phyloP scores from a whole-genome alignment of 257 asterid genomes.

The Lantana camara region DNA sequence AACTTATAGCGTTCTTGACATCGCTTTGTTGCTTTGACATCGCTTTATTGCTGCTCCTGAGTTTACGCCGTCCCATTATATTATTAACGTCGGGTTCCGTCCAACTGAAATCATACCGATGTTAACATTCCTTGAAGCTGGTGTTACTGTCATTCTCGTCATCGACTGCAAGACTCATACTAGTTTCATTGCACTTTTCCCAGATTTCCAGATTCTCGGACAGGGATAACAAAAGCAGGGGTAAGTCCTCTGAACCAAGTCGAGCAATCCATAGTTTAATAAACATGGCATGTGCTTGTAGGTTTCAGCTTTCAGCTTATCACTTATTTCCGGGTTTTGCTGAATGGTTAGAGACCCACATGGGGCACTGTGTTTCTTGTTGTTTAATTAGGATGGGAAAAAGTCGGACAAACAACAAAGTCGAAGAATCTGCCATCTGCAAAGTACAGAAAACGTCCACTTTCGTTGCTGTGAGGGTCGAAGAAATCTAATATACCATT shows the following conservation, averaged over 20 bases:
- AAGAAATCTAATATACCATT: too few relatives aligned
- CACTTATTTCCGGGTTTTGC: background rate
- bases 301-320: conserved; percentile 12
- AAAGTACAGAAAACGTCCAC: background rate
- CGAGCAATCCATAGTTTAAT: background rate
- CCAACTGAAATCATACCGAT: background rate
- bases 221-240: background rate
- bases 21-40: too few relatives aligned
- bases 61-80: background rate
- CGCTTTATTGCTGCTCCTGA: too few relatives aligned
- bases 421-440: background rate
- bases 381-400: background rate
- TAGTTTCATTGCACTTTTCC: background rate
- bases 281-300: conserved; percentile 29
- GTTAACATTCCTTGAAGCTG: background rate
- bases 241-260: too few relatives aligned
- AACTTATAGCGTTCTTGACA: too few relatives aligned
- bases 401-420: background rate
- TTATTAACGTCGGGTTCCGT: background rate
- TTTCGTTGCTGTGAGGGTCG: too few relatives aligned
- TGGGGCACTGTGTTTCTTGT: background rate
- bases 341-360: conserved; percentile 11
- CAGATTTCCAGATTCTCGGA: background rate
- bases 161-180: background rate
- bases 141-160: background rate